Conservation (phyloP, 345 rosid genomes). For the Brassica carinata region DNA sequence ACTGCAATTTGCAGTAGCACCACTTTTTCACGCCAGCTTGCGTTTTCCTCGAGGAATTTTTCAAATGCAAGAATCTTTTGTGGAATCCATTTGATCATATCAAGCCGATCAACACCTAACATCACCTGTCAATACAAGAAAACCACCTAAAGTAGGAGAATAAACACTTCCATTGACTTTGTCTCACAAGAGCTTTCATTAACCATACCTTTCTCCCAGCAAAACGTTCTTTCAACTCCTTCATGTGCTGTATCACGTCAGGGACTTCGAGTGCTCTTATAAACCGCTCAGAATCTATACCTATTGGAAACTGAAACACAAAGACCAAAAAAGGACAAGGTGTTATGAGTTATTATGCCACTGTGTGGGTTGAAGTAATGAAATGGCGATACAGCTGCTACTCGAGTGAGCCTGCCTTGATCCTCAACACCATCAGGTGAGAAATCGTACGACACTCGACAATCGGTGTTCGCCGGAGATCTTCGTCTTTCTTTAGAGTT, state of each 20-base stretch:
- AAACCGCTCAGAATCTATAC: slow-evolving; percentile 54
- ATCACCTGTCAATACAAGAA: too few relatives aligned
- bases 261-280: slow-evolving; percentile 65
- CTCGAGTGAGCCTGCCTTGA: slow-evolving; percentile 95
- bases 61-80: slow-evolving; percentile 98
- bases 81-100: slow-evolving; percentile 99
- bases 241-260: slow-evolving; percentile 70
- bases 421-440: slow-evolving; percentile 98
- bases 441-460: too few relatives aligned
- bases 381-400: slow-evolving; percentile 79
- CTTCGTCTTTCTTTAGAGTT: too few relatives aligned
- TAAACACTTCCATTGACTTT: neutral
- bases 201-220: slow-evolving; percentile 81
- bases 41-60: slow-evolving; percentile 96
- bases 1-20: slow-evolving; percentile 97
- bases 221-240: slow-evolving; percentile 84
- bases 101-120: slow-evolving; percentile 94
- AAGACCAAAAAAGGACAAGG: slow-evolving; percentile 1
- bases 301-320: slow-evolving; percentile 83
- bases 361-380: slow-evolving; percentile 10
- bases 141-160: neutral
- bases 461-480: too few relatives aligned
- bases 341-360: neutral
- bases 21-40: slow-evolving; percentile 91
- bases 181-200: slow-evolving; percentile 1